Conservation (phyloP, 2,329 filamentous ascomycete species). For the Rutstroemia sydowiana region DNA sequence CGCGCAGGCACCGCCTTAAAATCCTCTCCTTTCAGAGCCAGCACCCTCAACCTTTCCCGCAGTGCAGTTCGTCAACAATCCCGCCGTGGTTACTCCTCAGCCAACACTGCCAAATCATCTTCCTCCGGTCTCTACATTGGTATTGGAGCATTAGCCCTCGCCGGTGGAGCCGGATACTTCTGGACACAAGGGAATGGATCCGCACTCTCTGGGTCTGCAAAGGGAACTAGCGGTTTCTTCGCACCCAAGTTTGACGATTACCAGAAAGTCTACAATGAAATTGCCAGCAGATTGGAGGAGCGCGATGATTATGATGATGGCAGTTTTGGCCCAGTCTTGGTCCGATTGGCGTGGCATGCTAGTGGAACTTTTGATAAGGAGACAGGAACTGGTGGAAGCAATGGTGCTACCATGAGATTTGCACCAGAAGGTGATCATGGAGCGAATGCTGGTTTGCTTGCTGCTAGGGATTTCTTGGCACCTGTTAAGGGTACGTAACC, state of each 20-base stretch:
- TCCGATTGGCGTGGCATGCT: conserved; percentile 90
- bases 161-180: conserved; percentile 58
- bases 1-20: conserved; percentile 30
- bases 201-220: conserved; percentile 29
- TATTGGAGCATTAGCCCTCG: conserved; percentile 51
- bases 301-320: conserved; percentile 95
- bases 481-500: conserved; percentile 66
- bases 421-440: conserved; percentile 82
- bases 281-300: conserved; percentile 74
- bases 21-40: conserved; percentile 42
- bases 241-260: conserved; percentile 78
- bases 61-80: conserved; percentile 66
- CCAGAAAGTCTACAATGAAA: conserved; percentile 87
- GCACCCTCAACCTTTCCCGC: conserved; percentile 52
- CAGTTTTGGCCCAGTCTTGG: conserved; percentile 84
- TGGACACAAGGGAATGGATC: conserved; percentile 48
- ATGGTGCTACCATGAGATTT: conserved; percentile 96
- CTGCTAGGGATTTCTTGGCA: conserved; percentile 86
- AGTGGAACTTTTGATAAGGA: conserved; percentile 86
- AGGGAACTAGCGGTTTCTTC: conserved; percentile 48
- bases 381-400: conserved; percentile 85
- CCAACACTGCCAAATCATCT: conserved; percentile 46
- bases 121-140: conserved; percentile 47
- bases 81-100: conserved; percentile 72
- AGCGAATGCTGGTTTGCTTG: conserved; percentile 83